Base-by-base conservation (phyloP, 345 rosid species). In the Eucalyptus sideroxylon region DNA sequence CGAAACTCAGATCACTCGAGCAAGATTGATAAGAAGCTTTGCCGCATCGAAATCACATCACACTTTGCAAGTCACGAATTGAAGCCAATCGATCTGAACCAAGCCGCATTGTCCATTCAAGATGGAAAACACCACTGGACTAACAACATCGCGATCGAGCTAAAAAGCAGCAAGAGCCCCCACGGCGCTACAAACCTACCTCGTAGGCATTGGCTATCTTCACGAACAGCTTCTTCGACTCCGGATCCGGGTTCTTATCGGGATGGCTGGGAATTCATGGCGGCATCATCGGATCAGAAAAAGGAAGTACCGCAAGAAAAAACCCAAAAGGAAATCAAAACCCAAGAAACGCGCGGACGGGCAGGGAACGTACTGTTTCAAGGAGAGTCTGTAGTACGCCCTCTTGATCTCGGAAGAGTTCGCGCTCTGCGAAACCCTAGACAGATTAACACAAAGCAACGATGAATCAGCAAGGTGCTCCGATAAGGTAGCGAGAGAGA, bases 141-240 rank as follows among this genome's bases (percentile, higher is more conserved):
- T 42, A 42, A 42, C 44, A 42, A 42, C 44, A 42, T 42, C 6
- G 44, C 44, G 44, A 42, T 6, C 8, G 44, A 42, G 44, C 44
- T 42, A 42, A 42, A 42, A 42, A 42, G 44, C 44, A 42, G 44
- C 44, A 42, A 42, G 44, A 6, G 44, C 44, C 44, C 44, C 44
- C 44, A 42, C 44, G 44, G 44, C 44, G 44, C 44, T 42, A 42
- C 44, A 45, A 47, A 90, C 99, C 99, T 98, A 90, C 99, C 99
- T 98, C 99, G 81, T 98, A 98, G 90, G 99, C 99, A 94, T 95
- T 98, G 16, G 99, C 99, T 50, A 98, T 93, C 93, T 98, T 98
- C 88, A 96, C 99, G 89, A 98, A 98, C 31, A 94, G 87, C 93
- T 96, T 98, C 91, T 87, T 95, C 40, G 99, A 98, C 89, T 98